These are phyloP conservation scores for Rubia yunnanensis DNA, from an alignment of 257 asterid species.

Conservation along the genomic window DNA sequence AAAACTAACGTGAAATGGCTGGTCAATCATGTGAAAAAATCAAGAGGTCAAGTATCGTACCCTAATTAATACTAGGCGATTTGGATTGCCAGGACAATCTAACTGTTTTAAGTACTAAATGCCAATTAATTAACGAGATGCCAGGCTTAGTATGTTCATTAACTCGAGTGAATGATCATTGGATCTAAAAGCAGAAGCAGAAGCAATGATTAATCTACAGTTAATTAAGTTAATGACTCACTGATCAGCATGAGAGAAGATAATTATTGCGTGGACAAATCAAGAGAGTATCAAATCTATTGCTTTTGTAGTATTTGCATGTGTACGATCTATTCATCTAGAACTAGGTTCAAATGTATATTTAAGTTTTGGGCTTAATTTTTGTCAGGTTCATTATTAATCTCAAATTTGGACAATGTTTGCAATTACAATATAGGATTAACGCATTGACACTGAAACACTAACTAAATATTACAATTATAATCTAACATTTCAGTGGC, in stretches of 20 bases:
- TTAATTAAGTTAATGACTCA: not conserved
- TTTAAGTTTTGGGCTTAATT: too few species aligned
- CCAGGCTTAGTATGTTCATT: constrained; percentile 7
- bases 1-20: not conserved
- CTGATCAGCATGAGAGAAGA: not conserved
- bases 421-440: too few species aligned
- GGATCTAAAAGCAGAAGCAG: not conserved
- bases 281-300: too few species aligned
- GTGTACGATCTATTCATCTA: not conserved
- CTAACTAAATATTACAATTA: too few species aligned
- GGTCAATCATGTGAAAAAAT: not conserved
- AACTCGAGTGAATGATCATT: not conserved
- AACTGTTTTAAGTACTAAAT: not conserved
- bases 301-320: not conserved
- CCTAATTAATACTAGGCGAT: not conserved
- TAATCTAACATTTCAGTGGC: too few species aligned
- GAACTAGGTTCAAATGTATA: too few species aligned
- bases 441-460: too few species aligned
- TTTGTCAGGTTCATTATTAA: too few species aligned
- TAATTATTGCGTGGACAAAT: too few species aligned
- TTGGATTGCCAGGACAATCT: constrained; percentile 12
- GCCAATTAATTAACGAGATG: constrained; percentile 2
- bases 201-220: constrained; percentile 7
- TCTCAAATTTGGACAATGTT: too few species aligned
- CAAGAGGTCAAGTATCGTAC: not conserved